Base-by-base conservation (phyloP, 805 yeast species). In the Candida ipomoeae region DNA sequence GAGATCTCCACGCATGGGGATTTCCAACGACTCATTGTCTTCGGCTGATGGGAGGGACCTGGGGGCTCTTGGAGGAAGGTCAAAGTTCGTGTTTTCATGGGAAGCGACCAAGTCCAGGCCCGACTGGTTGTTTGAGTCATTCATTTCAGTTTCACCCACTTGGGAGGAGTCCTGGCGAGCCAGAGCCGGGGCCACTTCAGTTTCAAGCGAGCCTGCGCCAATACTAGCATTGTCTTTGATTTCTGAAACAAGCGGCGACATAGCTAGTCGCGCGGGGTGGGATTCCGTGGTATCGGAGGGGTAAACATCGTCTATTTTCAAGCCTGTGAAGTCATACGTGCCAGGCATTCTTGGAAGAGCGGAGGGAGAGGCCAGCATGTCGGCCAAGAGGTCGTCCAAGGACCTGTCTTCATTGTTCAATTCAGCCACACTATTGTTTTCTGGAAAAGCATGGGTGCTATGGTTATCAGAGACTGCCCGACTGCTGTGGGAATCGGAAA, bases 321-420 rank as follows among this genome's bases (percentile, higher is more conserved):
- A 58, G 1, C 79, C 85, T 34, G 68, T 75, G 46, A 79, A 79
- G 46, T 74, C 68, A 49, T 71, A 62, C 0, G 79, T 70, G 2
- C 76, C 82, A 0, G 79, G 76, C 55, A 71, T 64, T 29, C 81
- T 62, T 6, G 81, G 82, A 39, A 55, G 50, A 1, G 43, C 40
- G 13, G 49, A 43, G 7, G 51, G 50, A 13, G 56, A 48, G 17
- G n/a, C 47, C 26, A 34, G 55, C 2, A 17, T 31, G n/a, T 18
- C 44, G 23, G 49, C 45, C 36, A 33, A 15, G 10, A 18, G 17
- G 11, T 8, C 21, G 29, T 29, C 43, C 5, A 23, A 29, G 17
- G 47, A 14, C 6, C n/a, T 35, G 35, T 13, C 43, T 17, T 18
- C 35, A 21, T 15, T 20, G 37, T 26, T n/a, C 17, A 34, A 20